phyloP scores from a whole-genome alignment of 345 rosid species.

The Firmiana major region DNA sequence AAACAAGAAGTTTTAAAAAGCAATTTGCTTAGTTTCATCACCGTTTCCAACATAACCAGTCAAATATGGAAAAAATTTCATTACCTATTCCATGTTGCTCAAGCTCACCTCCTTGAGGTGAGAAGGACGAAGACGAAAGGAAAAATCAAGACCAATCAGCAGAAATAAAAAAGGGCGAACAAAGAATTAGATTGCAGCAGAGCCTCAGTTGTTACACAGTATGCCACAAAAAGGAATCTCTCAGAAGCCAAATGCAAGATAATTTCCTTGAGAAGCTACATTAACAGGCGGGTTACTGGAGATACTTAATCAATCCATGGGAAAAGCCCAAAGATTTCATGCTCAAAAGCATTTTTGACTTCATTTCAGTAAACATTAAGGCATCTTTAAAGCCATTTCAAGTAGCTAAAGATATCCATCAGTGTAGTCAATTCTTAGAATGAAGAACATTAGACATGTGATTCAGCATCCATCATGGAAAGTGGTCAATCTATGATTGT shows the following conservation, averaged over 20 bases:
- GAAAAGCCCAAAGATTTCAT: not conserved
- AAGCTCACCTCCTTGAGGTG: no score
- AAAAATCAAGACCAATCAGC: not conserved
- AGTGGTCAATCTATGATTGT: not conserved
- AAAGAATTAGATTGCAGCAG: not conserved
- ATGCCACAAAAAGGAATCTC: not conserved
- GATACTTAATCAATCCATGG: not conserved
- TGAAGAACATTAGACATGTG: not conserved
- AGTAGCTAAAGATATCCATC: not conserved
- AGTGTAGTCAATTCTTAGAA: not conserved
- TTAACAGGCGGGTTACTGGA: no score
- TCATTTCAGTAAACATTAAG: not conserved
- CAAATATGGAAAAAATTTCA: not conserved
- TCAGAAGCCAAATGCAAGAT: not conserved
- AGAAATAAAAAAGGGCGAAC: slow-evolving; percentile 16
- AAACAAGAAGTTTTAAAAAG: not conserved
- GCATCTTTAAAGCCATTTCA: not conserved
- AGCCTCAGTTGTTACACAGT: not conserved
- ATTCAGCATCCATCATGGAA: slow-evolving; percentile 9
- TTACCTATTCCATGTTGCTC: not conserved
- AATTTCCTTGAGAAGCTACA: not conserved
- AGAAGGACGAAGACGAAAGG: no score
- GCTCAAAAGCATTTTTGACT: not conserved
- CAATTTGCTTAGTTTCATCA: not conserved
- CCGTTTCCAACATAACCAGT: not conserved